Percentiles rank a stretch among this genome's conserved stretches.
Evolutionary conservation across 768 basidiomycete genomes (phyloP).

Genomic region (Gymnopilus dilepis): DNA sequence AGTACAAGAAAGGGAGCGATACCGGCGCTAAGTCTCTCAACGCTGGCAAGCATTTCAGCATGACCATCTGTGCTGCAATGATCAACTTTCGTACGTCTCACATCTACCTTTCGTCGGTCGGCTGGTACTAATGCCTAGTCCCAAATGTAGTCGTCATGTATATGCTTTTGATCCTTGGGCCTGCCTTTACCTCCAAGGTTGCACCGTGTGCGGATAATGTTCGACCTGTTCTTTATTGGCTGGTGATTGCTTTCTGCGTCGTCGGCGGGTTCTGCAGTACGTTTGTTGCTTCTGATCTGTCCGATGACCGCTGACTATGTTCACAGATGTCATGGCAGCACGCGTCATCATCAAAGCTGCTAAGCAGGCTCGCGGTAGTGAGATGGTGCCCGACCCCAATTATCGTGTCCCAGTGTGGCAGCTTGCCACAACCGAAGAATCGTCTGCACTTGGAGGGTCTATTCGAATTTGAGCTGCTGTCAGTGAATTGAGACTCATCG

Average conservation of each 20-base stretch:
- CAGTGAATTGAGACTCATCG: no score
- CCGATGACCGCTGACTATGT: neutral
- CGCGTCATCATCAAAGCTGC: constrained; percentile 7
- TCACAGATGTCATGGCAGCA: neutral
- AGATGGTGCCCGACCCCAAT: constrained; percentile 9
- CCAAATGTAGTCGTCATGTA: neutral
- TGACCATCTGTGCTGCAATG: neutral
- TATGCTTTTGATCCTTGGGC: neutral
- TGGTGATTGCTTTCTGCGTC: neutral
- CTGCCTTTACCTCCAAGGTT: neutral
- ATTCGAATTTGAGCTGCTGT: no score
- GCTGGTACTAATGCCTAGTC: no score
- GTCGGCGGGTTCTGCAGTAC: neutral
- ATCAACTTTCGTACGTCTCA: neutral
- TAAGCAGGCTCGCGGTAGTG: constrained; percentile 1
- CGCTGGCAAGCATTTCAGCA: neutral
- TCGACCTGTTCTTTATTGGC: neutral
- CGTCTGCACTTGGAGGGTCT: no score
- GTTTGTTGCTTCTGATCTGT: neutral
- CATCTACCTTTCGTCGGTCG: neutral
- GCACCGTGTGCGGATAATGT: neutral
- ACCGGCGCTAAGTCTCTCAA: neutral
- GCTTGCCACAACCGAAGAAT: constrained; percentile 11
- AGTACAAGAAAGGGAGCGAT: constrained; percentile 2
- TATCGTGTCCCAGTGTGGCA: constrained; percentile 13